Base-by-base conservation (phyloP, 306 rosid species). In the Cajanus cajan region DNA sequence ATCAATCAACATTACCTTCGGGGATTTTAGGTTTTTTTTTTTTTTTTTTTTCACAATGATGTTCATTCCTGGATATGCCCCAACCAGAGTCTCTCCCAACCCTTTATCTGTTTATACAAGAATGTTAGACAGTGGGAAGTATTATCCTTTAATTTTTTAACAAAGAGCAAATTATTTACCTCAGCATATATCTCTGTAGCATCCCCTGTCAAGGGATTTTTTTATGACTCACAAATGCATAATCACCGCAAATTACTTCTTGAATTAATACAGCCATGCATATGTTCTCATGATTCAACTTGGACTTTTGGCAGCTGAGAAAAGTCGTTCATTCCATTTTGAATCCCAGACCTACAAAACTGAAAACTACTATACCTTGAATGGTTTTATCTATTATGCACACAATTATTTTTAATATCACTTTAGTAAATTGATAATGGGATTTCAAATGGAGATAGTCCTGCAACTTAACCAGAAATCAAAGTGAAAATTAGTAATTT, bases 61-160 rank as follows among this genome's bases (percentile, higher is more conserved):
- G 66, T 18, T 25, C 66, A 28, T 59, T 59, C 66, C 66, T 59
- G 66, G 66, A 58, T 58, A 58, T 58, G 65, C 65, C 65, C 64
- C 65, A 25, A 28, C 65, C 65, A 58, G 65, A 25, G 65, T 58
- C 65, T 25, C 64, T 24, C 66, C 63, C 40, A 59, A 28, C 40
- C 66, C 66, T 59, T 59, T 59, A 59, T 6, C 66, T 59, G 40
- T 12, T 59, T 28, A 25, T 28, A 4, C 39, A 57, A 21, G 15
- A 24, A 24, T 39, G 66, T 59, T 12, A 59, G 66, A 59, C 19
- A 59, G 40, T 59, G 66, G 40, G 6, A 59, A 14, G 36, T 57
- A 11, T 24, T 57, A 25, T 57, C 36, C 24, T 59, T 25, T 59
- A 59, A 28, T 25, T 25, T 25, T 16, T 12, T 13, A 28, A 59